Evolutionary conservation across 2,329 filamentous ascomycete genomes (phyloP).

Genomic region (Alternaria rosae): DNA sequence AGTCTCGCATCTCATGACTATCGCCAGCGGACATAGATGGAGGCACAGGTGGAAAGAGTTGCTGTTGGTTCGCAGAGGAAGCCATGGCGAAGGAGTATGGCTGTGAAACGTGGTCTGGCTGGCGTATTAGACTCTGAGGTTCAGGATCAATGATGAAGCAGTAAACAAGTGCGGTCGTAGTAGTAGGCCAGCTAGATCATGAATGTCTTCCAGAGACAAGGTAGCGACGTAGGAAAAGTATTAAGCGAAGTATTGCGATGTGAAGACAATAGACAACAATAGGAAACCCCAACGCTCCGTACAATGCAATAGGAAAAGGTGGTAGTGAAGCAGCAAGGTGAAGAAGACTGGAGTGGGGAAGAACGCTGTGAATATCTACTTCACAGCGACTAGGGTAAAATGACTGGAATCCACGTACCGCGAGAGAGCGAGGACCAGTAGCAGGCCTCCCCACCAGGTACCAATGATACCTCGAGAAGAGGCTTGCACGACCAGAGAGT

Average conservation of each 20-base stretch:
- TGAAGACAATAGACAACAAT: slow-evolving; percentile 27
- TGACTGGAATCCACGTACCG: slow-evolving; percentile 49
- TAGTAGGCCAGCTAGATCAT: slow-evolving; percentile 27
- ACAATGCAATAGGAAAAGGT: slow-evolving; percentile 49
- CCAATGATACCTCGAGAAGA: slow-evolving; percentile 49
- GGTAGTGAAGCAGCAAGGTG: slow-evolving; percentile 29
- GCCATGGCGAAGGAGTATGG: slow-evolving; percentile 50
- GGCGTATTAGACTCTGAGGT: slow-evolving; percentile 40
- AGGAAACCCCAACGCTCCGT: slow-evolving; percentile 39
- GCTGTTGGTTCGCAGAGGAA: slow-evolving; percentile 62
- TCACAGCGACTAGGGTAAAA: slow-evolving; percentile 38
- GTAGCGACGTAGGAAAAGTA: slow-evolving; percentile 20
- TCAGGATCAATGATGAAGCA: background rate
- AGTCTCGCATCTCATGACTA: slow-evolving; percentile 66
- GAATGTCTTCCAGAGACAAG: slow-evolving; percentile 44
- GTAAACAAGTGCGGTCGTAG: slow-evolving; percentile 12
- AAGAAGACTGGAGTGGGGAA: slow-evolving; percentile 22
- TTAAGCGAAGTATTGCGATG: slow-evolving; percentile 24
- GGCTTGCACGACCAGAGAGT: slow-evolving; percentile 50
- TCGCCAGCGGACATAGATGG: slow-evolving; percentile 67
- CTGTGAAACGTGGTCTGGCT: slow-evolving; percentile 42
- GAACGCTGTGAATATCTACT: slow-evolving; percentile 35
- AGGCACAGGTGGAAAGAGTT: slow-evolving; percentile 62
- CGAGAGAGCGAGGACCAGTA: slow-evolving; percentile 50
- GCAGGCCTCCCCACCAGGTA: slow-evolving; percentile 43